Conservation (phyloP, 148 eudicot species). For the Vaccinium corymbosum region DNA sequence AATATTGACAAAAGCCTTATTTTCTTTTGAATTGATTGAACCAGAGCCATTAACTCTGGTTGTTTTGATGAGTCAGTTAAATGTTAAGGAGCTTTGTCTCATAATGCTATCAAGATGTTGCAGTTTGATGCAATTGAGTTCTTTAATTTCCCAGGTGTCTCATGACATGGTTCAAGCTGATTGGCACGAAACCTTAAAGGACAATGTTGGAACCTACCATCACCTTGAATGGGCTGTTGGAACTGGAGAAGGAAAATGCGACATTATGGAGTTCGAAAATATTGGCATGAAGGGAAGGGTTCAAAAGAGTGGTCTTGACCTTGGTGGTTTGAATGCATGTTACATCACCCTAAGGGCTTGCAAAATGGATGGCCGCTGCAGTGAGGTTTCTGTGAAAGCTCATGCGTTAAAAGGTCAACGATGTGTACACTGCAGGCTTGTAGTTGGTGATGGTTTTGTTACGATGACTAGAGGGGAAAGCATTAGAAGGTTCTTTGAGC, state of each 20-base stretch:
- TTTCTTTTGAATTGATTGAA: background rate
- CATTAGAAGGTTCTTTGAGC: slow-evolving; percentile 90
- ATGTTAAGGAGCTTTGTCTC: background rate
- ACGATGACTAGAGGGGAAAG: slow-evolving; percentile 75
- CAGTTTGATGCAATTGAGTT: slow-evolving; percentile 6
- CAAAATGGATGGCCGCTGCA: slow-evolving; percentile 73
- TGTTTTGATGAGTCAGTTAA: background rate
- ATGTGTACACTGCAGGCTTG: slow-evolving; percentile 91
- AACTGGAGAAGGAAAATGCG: slow-evolving; percentile 91
- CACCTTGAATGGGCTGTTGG: slow-evolving; percentile 99
- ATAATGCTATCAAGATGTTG: background rate
- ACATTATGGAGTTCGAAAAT: slow-evolving; percentile 85
- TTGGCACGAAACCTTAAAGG: slow-evolving; percentile 84
- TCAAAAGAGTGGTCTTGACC: slow-evolving; percentile 72
- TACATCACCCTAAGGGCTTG: slow-evolving; percentile 90
- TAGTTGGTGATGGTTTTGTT: slow-evolving; percentile 92
- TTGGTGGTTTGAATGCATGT: slow-evolving; percentile 72
- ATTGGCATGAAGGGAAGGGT: slow-evolving; percentile 85
- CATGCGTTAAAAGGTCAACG: slow-evolving; percentile 87
- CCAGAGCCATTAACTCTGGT: background rate
- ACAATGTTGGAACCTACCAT: slow-evolving; percentile 72
- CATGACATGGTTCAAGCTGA: slow-evolving; percentile 77
- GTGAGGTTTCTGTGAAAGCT: slow-evolving; percentile 83
- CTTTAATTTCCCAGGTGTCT: slow-evolving; percentile 53
- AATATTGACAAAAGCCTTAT: background rate